Conservation (phyloP, 2,329 filamentous ascomycete species). For the Sporothrix variecibatus region DNA sequence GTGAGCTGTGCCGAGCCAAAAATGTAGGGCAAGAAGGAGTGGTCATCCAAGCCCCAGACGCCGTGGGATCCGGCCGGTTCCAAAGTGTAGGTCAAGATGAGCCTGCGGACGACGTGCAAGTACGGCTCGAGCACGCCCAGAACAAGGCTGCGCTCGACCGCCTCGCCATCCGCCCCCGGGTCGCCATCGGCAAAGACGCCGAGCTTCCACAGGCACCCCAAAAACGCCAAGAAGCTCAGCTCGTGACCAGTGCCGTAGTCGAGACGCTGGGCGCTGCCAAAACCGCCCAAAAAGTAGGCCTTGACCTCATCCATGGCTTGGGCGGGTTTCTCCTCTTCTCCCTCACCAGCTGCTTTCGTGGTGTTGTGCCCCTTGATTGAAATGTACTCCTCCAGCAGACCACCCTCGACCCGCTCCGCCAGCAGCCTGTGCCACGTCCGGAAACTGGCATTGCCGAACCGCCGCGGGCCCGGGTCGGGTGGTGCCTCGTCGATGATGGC, state of each 20-base stretch:
- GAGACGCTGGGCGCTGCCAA: constrained; percentile 83
- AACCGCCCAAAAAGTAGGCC: constrained; percentile 79
- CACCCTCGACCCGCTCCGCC: constrained; percentile 56
- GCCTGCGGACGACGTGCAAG: constrained; percentile 72
- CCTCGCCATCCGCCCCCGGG: constrained; percentile 42
- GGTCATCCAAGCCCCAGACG: constrained; percentile 98
- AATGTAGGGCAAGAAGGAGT: constrained; percentile 91
- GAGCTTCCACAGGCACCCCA: constrained; percentile 89
- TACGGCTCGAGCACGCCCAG: constrained; percentile 84
- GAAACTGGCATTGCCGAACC: constrained; percentile 93
- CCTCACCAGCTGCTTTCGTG: too few species aligned
- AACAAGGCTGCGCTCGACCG: constrained; percentile 77
- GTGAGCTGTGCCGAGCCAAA: constrained; percentile 91
- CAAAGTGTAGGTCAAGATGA: constrained; percentile 89
- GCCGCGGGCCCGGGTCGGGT: constrained; percentile 78
- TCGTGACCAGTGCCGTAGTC: constrained; percentile 98
- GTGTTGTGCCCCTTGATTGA: constrained; percentile 31
- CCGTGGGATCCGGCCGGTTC: constrained; percentile 96
- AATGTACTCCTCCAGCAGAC: constrained; percentile 34
- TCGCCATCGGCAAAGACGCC: constrained; percentile 67
- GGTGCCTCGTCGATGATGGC: constrained; percentile 74
- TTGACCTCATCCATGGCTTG: constrained; percentile 62
- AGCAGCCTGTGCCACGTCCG: constrained; percentile 77
- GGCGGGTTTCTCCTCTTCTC: constrained; percentile 32
- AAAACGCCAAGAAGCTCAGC: constrained; percentile 88